Evolutionary conservation across 805 yeast species (phyloP), one percentile per base, ranked within the genome.

Genomic region (Candida verbasci): DNA sequence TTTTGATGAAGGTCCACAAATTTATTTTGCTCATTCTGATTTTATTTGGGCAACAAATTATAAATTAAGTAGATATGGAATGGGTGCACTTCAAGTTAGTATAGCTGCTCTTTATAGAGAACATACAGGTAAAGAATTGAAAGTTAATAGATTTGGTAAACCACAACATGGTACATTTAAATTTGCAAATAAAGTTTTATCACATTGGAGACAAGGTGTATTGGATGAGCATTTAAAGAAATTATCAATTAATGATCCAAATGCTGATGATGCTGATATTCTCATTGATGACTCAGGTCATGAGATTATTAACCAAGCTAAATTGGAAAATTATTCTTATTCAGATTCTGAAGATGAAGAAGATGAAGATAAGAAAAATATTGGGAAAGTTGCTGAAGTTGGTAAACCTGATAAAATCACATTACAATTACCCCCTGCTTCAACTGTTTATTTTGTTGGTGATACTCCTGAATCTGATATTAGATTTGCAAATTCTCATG

Each of bases 1-100:
- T 12, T 79, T 60, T 53, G 82, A 80, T 41, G 88, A 86, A 45
- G 89, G 89, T 25, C 93, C 95, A 23, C 78, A 78, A 32, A 76
- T 86, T 39, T 85, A 83, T 61, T 87, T 86, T 69, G 95, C 95
- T 28, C 95, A 87, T 58, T 83, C 91, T 15, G 96, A 87, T 62
- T 83, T 87, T 51, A 86, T 87, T 38, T 87, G 96, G 96, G 91
- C 95, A 9, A 85, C 96, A 3, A 84, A 86, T 60, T 86, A 84
- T 55, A 77, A 76, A 48, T 68, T 84, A 43, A 78, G 87, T 12
- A 72, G 96, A 55, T 86, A 87, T 55, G 96, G 96, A 43, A 88
- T 87, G 94, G 96, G 96, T 41, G 96, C 96, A 3, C 69, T 87
- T 45, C 95, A 86, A 58, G 88, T 85, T 26, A 82, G 94, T 15